A percentile compares a stretch with the other conserved stretches of the same genome.
These are phyloP conservation scores for Schizophyllum commune DNA, from an alignment of 1,284 basidiomycete genomes.

Conservation along the genomic window DNA sequence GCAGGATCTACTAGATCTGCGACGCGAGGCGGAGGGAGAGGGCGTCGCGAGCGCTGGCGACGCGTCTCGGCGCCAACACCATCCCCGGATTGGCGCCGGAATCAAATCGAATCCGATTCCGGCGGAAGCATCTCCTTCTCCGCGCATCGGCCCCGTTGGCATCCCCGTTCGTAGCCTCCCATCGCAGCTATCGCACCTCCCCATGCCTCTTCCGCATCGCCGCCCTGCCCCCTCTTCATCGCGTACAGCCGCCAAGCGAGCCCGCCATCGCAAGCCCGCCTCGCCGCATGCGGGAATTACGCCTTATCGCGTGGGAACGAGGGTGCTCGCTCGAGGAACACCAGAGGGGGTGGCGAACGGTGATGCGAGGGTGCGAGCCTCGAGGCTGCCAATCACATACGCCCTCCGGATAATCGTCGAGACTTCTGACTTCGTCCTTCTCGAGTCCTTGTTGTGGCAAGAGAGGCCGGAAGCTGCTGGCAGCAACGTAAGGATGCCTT, in stretches of 20 bases:
- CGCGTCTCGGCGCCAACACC: not conserved
- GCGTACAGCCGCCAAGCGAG: not conserved
- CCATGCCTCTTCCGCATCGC: not conserved
- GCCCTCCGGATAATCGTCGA: not conserved
- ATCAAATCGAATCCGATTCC: not conserved
- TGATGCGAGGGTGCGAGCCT: not conserved
- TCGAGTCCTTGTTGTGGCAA: not conserved
- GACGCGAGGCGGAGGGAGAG: not conserved
- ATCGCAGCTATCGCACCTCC: too few species aligned
- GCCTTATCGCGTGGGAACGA: not conserved
- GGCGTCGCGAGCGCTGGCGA: not conserved
- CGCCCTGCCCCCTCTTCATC: not conserved
- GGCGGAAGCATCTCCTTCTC: not conserved
- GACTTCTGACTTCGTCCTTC: not conserved
- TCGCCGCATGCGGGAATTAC: not conserved
- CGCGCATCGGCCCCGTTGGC: not conserved
- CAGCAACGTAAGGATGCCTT: not conserved
- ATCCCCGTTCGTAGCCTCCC: too few species aligned
- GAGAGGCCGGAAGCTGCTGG: not conserved
- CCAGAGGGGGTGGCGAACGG: not conserved
- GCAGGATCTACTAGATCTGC: not conserved
- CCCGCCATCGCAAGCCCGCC: not conserved
- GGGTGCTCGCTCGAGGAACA: not conserved
- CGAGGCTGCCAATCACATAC: not conserved
- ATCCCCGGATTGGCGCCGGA: not conserved